Percentiles rank a stretch among this genome's conserved stretches.
These are phyloP conservation scores for Scheffersomyces quercinus DNA, from an alignment of 1,139 yeast genomes.

Conservation along the genomic window DNA sequence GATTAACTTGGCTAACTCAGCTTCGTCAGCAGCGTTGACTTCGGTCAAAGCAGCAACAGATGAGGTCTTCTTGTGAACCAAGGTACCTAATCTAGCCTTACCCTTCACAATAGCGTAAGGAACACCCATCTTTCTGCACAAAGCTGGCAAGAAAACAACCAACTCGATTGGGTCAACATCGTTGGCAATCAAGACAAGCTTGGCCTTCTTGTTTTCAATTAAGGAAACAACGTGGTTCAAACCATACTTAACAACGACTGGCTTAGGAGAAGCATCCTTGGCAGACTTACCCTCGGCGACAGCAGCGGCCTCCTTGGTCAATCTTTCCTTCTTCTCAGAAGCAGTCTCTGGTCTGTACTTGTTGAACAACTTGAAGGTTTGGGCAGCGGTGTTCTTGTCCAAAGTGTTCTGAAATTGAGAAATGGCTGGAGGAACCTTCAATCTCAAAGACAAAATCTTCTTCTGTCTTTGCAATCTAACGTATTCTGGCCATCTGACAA, in stretches of 20 bases:
- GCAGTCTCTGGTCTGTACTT: constrained; percentile 97
- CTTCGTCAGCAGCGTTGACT: constrained; percentile 89
- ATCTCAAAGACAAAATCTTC: constrained; percentile 91
- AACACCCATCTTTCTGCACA: constrained; percentile 98
- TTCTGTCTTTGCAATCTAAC: constrained; percentile 97
- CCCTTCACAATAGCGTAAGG: constrained; percentile 99
- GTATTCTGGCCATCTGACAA: constrained; percentile 98
- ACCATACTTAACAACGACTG: constrained; percentile 95
- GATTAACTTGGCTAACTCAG: constrained; percentile 88
- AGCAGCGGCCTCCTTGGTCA: constrained; percentile 98
- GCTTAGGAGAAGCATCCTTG: constrained; percentile 94
- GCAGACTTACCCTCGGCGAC: constrained; percentile 96
- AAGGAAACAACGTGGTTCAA: constrained; percentile 97
- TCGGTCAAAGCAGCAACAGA: constrained; percentile 97
- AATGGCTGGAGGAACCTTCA: constrained; percentile 98
- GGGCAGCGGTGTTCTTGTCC: constrained; percentile 98
- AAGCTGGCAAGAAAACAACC: constrained; percentile 95
- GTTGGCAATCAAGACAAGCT: constrained; percentile 94
- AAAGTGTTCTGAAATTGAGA: constrained; percentile 93
- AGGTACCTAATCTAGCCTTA: constrained; percentile 97
- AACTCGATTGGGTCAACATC: constrained; percentile 99
- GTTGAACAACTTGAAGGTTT: constrained; percentile 94
- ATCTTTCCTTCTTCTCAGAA: constrained; percentile 98
- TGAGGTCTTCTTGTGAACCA: constrained; percentile 95
- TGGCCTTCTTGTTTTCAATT: constrained; percentile 97